Conservation (phyloP, 2,329 filamentous ascomycete species). For the Phialophora tarda region DNA sequence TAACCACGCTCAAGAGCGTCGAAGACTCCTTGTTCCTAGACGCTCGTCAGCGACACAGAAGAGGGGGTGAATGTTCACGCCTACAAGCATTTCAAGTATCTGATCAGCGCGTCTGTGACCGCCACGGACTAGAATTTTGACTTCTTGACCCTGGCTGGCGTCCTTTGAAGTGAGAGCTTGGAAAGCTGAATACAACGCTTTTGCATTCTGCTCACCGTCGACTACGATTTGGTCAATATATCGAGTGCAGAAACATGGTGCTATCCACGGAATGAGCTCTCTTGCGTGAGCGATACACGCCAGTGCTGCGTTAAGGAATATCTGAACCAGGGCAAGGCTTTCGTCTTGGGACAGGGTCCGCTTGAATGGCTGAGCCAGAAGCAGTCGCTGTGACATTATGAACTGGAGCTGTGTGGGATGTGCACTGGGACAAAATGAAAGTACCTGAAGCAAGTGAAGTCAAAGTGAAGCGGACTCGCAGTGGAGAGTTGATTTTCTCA, state of each 20-base stretch:
- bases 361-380: conserved; percentile 10
- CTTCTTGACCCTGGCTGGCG: conserved; percentile 39
- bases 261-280: conserved; percentile 34
- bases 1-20: conserved; percentile 51
- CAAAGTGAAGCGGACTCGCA: neutral
- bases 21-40: conserved; percentile 57
- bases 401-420: neutral
- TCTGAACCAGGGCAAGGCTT: conserved; percentile 35
- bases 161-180: conserved; percentile 5
- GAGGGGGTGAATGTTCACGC: conserved; percentile 19
- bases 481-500: neutral
- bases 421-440: neutral
- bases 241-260: conserved; percentile 31
- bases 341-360: conserved; percentile 24
- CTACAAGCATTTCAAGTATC: conserved; percentile 56
- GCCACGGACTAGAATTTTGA: conserved; percentile 50
- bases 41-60: conserved; percentile 38
- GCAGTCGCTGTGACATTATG: conserved; percentile 26
- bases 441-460: neutral
- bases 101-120: conserved; percentile 50
- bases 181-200: conserved; percentile 41
- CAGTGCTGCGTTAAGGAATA: conserved; percentile 38
- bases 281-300: conserved; percentile 37
- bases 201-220: conserved; percentile 24
- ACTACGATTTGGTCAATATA: conserved; percentile 33